Percentiles rank a stretch among this genome's conserved stretches.
Conservation (phyloP, 1,284 basidiomycete genomes). For the Trichosporon ovoides region DNA sequence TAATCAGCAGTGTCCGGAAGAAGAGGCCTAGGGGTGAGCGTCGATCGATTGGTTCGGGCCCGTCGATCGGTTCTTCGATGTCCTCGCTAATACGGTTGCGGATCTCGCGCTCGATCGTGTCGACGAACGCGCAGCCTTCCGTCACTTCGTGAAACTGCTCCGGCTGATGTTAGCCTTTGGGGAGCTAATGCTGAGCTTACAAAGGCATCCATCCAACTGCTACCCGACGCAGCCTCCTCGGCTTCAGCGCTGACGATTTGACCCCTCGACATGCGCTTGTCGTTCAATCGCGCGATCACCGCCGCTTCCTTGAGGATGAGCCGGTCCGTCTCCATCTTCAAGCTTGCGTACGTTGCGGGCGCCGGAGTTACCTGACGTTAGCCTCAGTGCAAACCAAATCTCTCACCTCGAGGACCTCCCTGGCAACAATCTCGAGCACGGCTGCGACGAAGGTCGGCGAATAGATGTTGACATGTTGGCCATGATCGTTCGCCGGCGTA, state of each 20-base stretch:
- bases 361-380: slow-evolving; percentile 27
- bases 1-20: slow-evolving; percentile 31
- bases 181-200: slow-evolving; percentile 23
- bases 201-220: slow-evolving; percentile 33
- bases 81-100: slow-evolving; percentile 32
- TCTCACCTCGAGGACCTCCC: slow-evolving; percentile 38
- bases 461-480: slow-evolving; percentile 27
- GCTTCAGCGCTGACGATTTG: slow-evolving; percentile 18
- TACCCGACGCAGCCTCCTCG: slow-evolving; percentile 19
- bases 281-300: slow-evolving; percentile 18
- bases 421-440: slow-evolving; percentile 31
- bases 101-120: slow-evolving; percentile 33
- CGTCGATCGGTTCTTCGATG: slow-evolving; percentile 25
- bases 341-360: slow-evolving; percentile 23
- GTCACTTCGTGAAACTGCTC: slow-evolving; percentile 26
- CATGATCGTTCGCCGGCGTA: slow-evolving; percentile 16
- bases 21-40: slow-evolving; percentile 41
- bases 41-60: slow-evolving; percentile 24
- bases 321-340: slow-evolving; percentile 27
- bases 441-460: slow-evolving; percentile 29
- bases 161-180: slow-evolving; percentile 10
- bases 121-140: slow-evolving; percentile 31
- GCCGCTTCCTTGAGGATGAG: slow-evolving; percentile 26
- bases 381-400: background rate
- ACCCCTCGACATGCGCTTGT: slow-evolving; percentile 25